Conservation (phyloP, 306 rosid species). For the Citrullus mucosospermus region DNA sequence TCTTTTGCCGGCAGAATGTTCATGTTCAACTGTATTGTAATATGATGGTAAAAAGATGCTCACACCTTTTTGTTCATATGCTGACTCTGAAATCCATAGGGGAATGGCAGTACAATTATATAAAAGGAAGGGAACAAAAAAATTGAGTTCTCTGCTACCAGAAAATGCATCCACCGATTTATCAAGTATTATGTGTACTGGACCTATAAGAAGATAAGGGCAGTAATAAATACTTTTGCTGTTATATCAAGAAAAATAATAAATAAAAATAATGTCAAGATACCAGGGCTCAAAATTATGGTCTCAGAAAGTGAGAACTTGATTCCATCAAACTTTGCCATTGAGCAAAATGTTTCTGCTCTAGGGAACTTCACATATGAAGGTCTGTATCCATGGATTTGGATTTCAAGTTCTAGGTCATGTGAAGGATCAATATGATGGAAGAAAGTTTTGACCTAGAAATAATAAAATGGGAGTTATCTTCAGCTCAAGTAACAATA, state of each 20-base stretch:
- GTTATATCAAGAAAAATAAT: background rate
- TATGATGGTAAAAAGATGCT: conserved; percentile 52
- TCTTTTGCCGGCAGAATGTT: conserved; percentile 20
- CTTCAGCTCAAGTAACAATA: background rate
- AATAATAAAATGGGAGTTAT: background rate
- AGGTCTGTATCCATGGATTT: conserved; percentile 51
- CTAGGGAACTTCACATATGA: conserved; percentile 65
- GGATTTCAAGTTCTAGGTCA: conserved; percentile 63
- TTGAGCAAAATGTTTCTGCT: conserved; percentile 55
- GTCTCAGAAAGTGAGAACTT: conserved; percentile 64
- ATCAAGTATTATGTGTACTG: conserved; percentile 56
- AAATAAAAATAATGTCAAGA: conserved; percentile 29
- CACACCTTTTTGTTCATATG: conserved; percentile 30
- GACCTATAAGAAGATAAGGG: conserved; percentile 37
- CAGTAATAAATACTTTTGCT: conserved; percentile 13
- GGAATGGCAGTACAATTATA: conserved; percentile 85
- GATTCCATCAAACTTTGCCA: conserved; percentile 59
- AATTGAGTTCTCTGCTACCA: conserved; percentile 63
- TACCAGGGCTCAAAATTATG: conserved; percentile 39
- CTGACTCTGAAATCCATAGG: conserved; percentile 40
- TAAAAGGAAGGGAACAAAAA: conserved; percentile 71
- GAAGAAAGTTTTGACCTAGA: conserved; percentile 60
- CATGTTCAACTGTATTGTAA: conserved; percentile 33
- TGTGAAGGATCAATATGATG: conserved; percentile 89
- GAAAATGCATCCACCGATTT: conserved; percentile 76